phyloP scores from a whole-genome alignment of 1,139 yeast genomes.

The Suzukiozyma palmioleophila region DNA sequence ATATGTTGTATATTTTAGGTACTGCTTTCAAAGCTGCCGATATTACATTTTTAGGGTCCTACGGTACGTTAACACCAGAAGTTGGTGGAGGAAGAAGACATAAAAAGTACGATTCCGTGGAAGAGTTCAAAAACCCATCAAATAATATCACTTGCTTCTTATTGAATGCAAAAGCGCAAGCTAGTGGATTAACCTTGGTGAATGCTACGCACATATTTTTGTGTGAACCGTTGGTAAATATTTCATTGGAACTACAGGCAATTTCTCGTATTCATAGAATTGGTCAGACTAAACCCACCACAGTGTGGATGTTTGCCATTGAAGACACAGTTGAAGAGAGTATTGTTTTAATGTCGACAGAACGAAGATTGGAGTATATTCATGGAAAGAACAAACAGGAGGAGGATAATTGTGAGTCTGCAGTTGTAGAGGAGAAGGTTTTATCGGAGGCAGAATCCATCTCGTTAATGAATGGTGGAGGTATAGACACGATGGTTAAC shows the following conservation, averaged over 20 bases:
- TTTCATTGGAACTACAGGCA: slow-evolving; percentile 85
- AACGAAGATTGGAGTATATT: slow-evolving; percentile 41
- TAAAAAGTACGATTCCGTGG: slow-evolving; percentile 43
- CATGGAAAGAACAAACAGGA: slow-evolving; percentile 9
- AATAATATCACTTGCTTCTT: slow-evolving; percentile 73
- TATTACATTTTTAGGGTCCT: slow-evolving; percentile 46
- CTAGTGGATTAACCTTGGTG: slow-evolving; percentile 83
- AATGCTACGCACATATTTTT: slow-evolving; percentile 89
- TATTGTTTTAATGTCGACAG: slow-evolving; percentile 57
- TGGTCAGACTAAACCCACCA: slow-evolving; percentile 77
- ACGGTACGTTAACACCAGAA: slow-evolving; percentile 33
- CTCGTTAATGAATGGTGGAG: slow-evolving; percentile 35
- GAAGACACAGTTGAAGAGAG: slow-evolving; percentile 87
- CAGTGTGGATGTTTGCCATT: slow-evolving; percentile 88
- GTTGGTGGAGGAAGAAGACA: slow-evolving; percentile 26
- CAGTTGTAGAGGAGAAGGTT: slow-evolving; percentile 15
- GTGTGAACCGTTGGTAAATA: slow-evolving; percentile 89
- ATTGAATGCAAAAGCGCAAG: slow-evolving; percentile 79
- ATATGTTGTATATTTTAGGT: slow-evolving; percentile 61
- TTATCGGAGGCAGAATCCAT: slow-evolving; percentile 33
- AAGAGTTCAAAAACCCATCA: slow-evolving; percentile 57
- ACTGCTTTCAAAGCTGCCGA: slow-evolving; percentile 62
- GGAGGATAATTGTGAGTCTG: not conserved
- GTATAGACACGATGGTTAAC: slow-evolving; percentile 38
- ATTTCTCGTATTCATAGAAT: slow-evolving; percentile 88